Evolutionary conservation across 352 stramenopile species (phyloP), one percentile per base, ranked within the genome.

Genomic region (Globisporangium nunn): DNA sequence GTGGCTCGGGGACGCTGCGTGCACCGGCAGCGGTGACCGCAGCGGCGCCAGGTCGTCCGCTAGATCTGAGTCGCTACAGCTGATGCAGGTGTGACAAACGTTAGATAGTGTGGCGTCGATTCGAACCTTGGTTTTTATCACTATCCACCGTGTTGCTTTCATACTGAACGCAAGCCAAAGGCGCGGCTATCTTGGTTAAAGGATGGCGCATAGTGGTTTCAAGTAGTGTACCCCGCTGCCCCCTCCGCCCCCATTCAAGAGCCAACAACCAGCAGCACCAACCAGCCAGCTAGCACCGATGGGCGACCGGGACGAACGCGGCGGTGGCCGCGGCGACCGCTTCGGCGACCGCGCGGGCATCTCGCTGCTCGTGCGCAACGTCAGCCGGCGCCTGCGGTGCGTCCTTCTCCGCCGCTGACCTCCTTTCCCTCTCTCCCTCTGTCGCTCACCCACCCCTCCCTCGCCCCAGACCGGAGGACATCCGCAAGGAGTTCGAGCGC

Each of bases 351-450:
- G 75, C 39, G 61, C 88, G 59, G 92, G 91, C 44, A 94, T 98
- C 45, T 97, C 87, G 60, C 77, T 98, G 39, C 70, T 98, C 28
- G 88, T 98, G 50, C 86, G 94, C 61, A 98, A 98, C 68, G 75
- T 98, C 54, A 95, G 87, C 64, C 85, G 84, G 48, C 82, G 90
- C 31, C 79, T 97, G 65, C 70, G 81, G 83, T 93, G 66, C 54
- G 68, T 68, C 33, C 30, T 23, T 23, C 33, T n/a, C 54, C 31
- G 56, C 59, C 45, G 35, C 14, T 46, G 15, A 8, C 39, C 4
- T 23, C 28, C 37, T 15, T 5, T 35, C 12, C 8, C 29, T 52
- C 14, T 40, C 29, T 17, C 6, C 12, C 5, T 28, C 43, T 62
- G 29, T 31, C 18, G 14, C 51, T 54, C 44, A 49, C 2, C 23